These are phyloP conservation scores for Antrodiella citrinella DNA, from an alignment of 768 basidiomycete species.

Conservation along the genomic window DNA sequence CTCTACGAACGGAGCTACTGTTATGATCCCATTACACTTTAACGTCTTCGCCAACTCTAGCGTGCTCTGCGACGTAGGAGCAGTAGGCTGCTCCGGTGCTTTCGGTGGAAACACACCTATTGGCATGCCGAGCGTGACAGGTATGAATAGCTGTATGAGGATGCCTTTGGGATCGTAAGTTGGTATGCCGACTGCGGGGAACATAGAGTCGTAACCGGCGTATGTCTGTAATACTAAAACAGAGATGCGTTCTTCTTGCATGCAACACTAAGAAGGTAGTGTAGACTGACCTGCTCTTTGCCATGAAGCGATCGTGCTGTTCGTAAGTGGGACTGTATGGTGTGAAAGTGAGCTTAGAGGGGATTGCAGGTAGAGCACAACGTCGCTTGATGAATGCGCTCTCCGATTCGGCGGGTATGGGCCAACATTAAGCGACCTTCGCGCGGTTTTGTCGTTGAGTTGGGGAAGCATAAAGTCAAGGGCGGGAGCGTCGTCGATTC, in stretches of 20 bases:
- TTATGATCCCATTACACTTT: conserved; percentile 5
- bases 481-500: not conserved
- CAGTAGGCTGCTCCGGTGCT: conserved; percentile 14
- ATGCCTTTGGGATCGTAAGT: conserved; percentile 16
- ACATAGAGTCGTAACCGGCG: too few species aligned
- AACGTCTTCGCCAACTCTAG: conserved; percentile 8
- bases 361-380: not conserved
- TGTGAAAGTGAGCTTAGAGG: not conserved
- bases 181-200: conserved; percentile 15
- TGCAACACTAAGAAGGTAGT: too few species aligned
- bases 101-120: conserved; percentile 18
- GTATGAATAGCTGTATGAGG: not conserved
- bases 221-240: too few species aligned
- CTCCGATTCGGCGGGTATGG: not conserved
- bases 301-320: not conserved
- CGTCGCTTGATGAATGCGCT: not conserved
- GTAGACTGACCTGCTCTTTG: too few species aligned
- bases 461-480: not conserved
- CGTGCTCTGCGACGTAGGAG: conserved; percentile 17
- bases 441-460: not conserved
- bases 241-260: too few species aligned
- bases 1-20: conserved; percentile 22
- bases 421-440: not conserved
- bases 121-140: conserved; percentile 9
- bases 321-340: not conserved